phyloP scores from a whole-genome alignment of 2,329 filamentous ascomycete genomes.

The Cordyceps sp. region DNA sequence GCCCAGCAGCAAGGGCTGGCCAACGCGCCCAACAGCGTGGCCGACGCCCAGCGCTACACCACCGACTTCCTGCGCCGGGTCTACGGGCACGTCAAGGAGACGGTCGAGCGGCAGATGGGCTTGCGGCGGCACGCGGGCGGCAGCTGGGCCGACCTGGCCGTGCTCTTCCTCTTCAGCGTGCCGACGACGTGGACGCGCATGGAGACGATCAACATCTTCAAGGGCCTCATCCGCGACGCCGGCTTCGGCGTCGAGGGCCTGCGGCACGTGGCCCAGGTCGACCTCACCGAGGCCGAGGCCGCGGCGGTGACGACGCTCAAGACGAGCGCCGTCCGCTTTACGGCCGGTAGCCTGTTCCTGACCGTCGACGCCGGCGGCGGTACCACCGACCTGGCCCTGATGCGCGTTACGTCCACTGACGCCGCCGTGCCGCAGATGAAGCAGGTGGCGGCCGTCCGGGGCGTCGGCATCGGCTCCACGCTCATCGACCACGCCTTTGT shows the following conservation, averaged over 20 bases:
- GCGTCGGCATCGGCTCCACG: constrained; percentile 26
- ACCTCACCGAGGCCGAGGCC: constrained; percentile 30
- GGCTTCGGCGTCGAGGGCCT: constrained; percentile 29
- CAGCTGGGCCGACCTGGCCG: constrained; percentile 25
- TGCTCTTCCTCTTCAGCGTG: constrained; percentile 39
- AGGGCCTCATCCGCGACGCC: constrained; percentile 24
- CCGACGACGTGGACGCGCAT: constrained; percentile 38
- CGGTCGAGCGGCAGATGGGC: constrained; percentile 22
- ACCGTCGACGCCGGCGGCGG: constrained; percentile 28
- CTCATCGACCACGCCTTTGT: constrained; percentile 27
- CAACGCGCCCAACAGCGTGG: constrained; percentile 16
- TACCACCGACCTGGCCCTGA: constrained; percentile 27
- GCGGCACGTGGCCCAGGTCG: constrained; percentile 20
- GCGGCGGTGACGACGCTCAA: constrained; percentile 29
- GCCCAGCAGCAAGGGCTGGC: constrained; percentile 25
- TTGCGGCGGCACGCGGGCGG: constrained; percentile 10
- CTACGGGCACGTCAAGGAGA: constrained; percentile 30
- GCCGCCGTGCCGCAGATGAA: constrained; percentile 12
- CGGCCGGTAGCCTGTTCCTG: constrained; percentile 21
- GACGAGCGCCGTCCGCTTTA: constrained; percentile 20
- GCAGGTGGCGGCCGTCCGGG: constrained; percentile 21
- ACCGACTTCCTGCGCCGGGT: constrained; percentile 30
- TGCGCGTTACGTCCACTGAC: constrained; percentile 19
- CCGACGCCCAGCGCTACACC: constrained; percentile 20
- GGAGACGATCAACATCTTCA: constrained; percentile 32